Base-by-base conservation (phyloP, 345 rosid species). In the Cardamine chenopodiifolia region DNA sequence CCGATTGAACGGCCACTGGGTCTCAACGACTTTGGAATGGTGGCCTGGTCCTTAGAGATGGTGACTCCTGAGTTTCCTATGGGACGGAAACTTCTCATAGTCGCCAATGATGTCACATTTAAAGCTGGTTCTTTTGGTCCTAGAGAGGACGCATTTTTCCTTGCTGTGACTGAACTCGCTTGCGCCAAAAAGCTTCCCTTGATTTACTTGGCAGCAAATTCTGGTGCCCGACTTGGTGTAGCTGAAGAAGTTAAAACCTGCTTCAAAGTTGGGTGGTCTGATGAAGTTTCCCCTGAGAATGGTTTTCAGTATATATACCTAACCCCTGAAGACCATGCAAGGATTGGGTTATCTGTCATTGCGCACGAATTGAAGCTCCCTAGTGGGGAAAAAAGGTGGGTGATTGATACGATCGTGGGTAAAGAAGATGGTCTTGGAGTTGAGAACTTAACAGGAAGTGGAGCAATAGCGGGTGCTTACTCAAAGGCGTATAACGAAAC, bases 51-150 rank as follows among this genome's bases (percentile, higher is more conserved):
- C 84, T 81, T 96, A 87, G 99, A 92, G 78, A 82, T 96, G 90
- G 79, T 72, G 52, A 92, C 96, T 66, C 97, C 98, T 0, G 99
- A 96, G 83, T 96, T 90, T 75, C 96, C 99, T 59, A 83, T 88
- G 78, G 99, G 99, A 82, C 88, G 99, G 74, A 90, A 73, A 59
- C 82, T 92, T 75, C 77, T 92, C 66, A 65, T 96, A 63, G 87
- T 96, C 18, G 81, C 95, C 28, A 96, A 96, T 82, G 99, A 96
- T 76, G 97, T 92, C 75, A 96, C 99, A 76, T 92, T 89, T 79
- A 92, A 88, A 83, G 98, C 94, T 22, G 99, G 99, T 68, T 96
- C 99, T 66, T 96, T 96, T 79, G 99, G 99, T 69, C 98, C 92
- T 55, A 92, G 82, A 81, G 99, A 96, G 83, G 99, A 96, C 53